Evolutionary conservation across 768 basidiomycete genomes (phyloP).

Genomic region (Termitomyces sp.): DNA sequence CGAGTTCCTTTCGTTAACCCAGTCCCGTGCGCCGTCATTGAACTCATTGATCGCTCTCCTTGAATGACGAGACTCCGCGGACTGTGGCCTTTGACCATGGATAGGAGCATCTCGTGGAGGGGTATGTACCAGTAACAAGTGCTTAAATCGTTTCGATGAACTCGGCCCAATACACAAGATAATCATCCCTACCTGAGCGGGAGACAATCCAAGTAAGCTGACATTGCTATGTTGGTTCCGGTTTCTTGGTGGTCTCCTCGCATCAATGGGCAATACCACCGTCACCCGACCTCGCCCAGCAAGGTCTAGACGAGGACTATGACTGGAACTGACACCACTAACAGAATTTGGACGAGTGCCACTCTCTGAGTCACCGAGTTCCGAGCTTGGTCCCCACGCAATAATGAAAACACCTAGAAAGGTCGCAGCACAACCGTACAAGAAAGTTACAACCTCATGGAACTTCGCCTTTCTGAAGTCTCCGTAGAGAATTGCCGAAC

Average conservation of each 20-base stretch:
- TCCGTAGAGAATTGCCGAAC: slow-evolving; percentile 89
- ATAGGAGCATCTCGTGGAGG: slow-evolving; percentile 46
- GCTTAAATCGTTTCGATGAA: slow-evolving; percentile 25
- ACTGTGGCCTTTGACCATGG: slow-evolving; percentile 19
- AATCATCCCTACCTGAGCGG: slow-evolving; percentile 51
- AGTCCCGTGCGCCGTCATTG: neutral
- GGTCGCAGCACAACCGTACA: slow-evolving; percentile 86
- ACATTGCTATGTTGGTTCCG: slow-evolving; percentile 50
- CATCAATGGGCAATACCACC: slow-evolving; percentile 43
- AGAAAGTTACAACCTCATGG: slow-evolving; percentile 76
- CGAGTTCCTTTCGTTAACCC: slow-evolving; percentile 13
- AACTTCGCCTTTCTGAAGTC: slow-evolving; percentile 84
- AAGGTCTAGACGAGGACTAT: slow-evolving; percentile 23
- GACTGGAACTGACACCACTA: slow-evolving; percentile 13
- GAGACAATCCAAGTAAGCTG: slow-evolving; percentile 64
- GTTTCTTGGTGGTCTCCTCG: slow-evolving; percentile 38
- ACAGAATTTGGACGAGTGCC: slow-evolving; percentile 18
- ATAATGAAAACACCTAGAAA: slow-evolving; percentile 88
- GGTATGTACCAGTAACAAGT: slow-evolving; percentile 59
- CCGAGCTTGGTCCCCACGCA: slow-evolving; percentile 50
- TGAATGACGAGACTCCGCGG: neutral
- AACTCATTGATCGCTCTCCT: slow-evolving; percentile 19
- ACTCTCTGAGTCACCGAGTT: slow-evolving; percentile 22
- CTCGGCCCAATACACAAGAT: neutral
- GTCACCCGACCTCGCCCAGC: slow-evolving; percentile 36